Evolutionary conservation across 2,329 filamentous ascomycete genomes (phyloP), one percentile per base, ranked within the genome.

Genomic region (Thermoascus crustaceus): DNA sequence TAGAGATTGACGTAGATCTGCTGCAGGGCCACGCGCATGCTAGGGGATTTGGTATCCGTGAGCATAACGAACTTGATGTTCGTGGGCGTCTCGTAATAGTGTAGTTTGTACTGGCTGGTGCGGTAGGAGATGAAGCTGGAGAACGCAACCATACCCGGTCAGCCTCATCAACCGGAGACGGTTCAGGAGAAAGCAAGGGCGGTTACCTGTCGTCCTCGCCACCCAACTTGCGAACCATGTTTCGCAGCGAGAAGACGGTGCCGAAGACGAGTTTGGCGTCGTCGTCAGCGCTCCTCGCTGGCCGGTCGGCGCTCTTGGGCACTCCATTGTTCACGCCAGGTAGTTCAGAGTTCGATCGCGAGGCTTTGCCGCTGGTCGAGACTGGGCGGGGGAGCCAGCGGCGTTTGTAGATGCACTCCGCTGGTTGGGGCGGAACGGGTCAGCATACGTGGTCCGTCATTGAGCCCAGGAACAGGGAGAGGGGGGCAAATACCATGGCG

Each of bases 1-100:
- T 91, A 98, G 16, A 96, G 75, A 59, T 94, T 96, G 39, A 95
- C 93, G 62, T 95, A 98, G 44, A 98, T 95, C 72, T 98, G 91
- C 59, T 98, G 88, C 53, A 98, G 66, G 14, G 94, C 89, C 50
- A 93, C 86, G 29, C 88, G 78, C 78, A 98, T 89, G 63, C 87
- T 95, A 47, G 83, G 76, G 39, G 85, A 84, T 47, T 78, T 82
- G 23, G 84, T 85, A 64, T 96, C 91, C 16, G 91, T 96, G 55
- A 96, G 72, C 80, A 98, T 85, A 56, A 95, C 87, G 57, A 96
- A 93, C 57, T 94, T 93, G 63, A 94, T 80, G 60, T 85, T 93
- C 34, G 87, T 91, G 1, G 88, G 87, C 8, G 91, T 96, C 71
- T 98, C 91, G 72, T 95, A 98, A 70, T 94, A 98, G 67, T 98